Conservation (phyloP, 345 rosid species). For the Eucalyptus victrix region DNA sequence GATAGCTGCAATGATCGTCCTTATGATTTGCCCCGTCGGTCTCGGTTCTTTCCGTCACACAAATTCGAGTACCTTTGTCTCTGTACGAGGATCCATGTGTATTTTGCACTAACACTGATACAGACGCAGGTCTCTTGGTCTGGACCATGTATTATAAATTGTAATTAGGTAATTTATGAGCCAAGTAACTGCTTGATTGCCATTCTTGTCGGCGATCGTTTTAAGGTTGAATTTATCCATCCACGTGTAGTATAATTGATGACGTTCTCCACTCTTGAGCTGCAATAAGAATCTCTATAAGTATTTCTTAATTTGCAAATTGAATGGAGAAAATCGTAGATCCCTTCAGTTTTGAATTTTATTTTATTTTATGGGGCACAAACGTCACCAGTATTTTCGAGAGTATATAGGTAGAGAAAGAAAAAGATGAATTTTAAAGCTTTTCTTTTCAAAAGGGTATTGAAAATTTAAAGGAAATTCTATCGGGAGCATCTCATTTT, state of each 20-base stretch:
- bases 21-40: background rate
- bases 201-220: background rate
- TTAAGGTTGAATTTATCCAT: background rate
- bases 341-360: background rate
- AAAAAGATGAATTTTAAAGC: background rate
- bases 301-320: background rate
- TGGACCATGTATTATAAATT: background rate
- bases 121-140: background rate
- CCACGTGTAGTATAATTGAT: background rate
- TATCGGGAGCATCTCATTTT: no score
- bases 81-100: background rate
- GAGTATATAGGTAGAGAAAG: background rate
- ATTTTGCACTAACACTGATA: background rate
- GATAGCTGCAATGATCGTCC: background rate
- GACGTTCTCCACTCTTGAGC: background rate
- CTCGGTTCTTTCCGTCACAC: background rate
- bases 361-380: background rate
- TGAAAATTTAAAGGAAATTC: no score
- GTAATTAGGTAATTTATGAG: background rate
- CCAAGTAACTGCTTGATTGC: background rate
- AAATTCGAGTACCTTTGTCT: background rate
- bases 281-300: background rate
- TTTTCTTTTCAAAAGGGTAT: background rate
- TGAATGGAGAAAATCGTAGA: background rate
- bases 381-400: background rate